A percentile compares a stretch with the other conserved stretches of the same genome.
Evolutionary conservation across 352 stramenopile species (phyloP).

Genomic region (Peronospora destructor): DNA sequence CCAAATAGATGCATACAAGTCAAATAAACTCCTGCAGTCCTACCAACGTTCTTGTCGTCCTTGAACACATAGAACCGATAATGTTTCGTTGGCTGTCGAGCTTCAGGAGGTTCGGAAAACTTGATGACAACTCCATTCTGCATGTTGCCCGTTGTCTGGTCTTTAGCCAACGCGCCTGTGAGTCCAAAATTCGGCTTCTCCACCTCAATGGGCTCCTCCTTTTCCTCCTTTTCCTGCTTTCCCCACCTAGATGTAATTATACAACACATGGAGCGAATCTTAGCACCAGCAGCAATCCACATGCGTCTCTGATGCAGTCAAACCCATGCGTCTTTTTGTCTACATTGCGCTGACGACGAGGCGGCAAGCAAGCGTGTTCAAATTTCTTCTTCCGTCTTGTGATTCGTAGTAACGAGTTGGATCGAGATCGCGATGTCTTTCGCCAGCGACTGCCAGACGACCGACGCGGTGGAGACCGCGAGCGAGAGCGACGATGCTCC

Average conservation of each 20-base stretch:
- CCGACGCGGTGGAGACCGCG: slow-evolving; percentile 21
- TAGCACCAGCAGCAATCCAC: not conserved
- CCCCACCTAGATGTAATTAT: slow-evolving; percentile 45
- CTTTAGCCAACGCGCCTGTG: slow-evolving; percentile 93
- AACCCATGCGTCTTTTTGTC: slow-evolving; percentile 44
- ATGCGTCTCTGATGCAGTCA: not conserved
- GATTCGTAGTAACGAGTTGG: slow-evolving; percentile 10
- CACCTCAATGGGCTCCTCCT: slow-evolving; percentile 60
- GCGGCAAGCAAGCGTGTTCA: slow-evolving; percentile 1
- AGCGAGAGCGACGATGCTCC: slow-evolving; percentile 10
- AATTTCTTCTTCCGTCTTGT: not conserved
- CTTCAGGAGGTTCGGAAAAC: slow-evolving; percentile 94
- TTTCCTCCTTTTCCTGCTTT: slow-evolving; percentile 57
- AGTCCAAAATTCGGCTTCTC: slow-evolving; percentile 97
- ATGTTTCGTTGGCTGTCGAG: slow-evolving; percentile 81
- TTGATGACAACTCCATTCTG: slow-evolving; percentile 97
- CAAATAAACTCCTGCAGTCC: slow-evolving; percentile 2
- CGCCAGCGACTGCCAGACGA: slow-evolving; percentile 17
- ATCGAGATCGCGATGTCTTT: slow-evolving; percentile 10
- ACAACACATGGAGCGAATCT: not conserved
- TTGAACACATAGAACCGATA: slow-evolving; percentile 99
- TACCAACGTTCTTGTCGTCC: slow-evolving; percentile 71
- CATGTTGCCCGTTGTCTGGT: slow-evolving; percentile 91
- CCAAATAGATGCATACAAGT: not conserved
- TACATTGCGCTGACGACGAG: slow-evolving; percentile 10